These are phyloP conservation scores for Mortierella sp. DNA, from an alignment of 371 early-diverging fungal genomes.

Conservation along the genomic window DNA sequence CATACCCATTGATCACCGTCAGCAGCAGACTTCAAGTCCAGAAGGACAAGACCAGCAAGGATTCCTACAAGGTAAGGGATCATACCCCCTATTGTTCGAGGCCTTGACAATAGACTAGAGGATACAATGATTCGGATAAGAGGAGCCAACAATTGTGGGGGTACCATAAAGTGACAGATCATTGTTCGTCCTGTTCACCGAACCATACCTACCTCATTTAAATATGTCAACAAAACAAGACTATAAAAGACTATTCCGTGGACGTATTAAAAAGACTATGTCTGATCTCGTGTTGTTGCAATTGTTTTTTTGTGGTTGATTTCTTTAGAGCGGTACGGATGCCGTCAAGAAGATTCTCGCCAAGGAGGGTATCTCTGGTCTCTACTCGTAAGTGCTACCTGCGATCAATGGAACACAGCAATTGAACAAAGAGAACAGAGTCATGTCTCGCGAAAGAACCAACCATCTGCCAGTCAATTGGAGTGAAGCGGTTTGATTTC, in stretches of 20 bases:
- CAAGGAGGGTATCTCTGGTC: slow-evolving; percentile 89
- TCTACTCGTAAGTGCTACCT: slow-evolving; percentile 85
- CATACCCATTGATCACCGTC: slow-evolving; percentile 95
- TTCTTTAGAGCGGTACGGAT: slow-evolving; percentile 74
- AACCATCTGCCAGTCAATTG: background rate
- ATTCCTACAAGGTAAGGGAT: slow-evolving; percentile 72
- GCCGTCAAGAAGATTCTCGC: slow-evolving; percentile 89
- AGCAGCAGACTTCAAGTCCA: slow-evolving; percentile 92
- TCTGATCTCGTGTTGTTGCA: background rate
- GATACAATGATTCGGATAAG: background rate
- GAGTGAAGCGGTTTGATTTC: background rate
- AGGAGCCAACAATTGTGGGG: background rate
- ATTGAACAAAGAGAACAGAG: background rate
- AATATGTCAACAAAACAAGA: background rate
- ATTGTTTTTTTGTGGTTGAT: background rate
- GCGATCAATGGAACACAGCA: background rate
- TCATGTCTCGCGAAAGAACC: background rate
- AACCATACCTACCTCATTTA: background rate
- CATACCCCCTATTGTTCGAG: background rate
- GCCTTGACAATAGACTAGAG: background rate
- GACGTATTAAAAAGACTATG: background rate
- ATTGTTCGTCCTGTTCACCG: background rate
- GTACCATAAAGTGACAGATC: slow-evolving; percentile 35
- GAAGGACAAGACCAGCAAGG: slow-evolving; percentile 72
- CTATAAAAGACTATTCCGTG: background rate